Percentiles rank a stretch among this genome's conserved stretches.
phyloP scores from a whole-genome alignment of 2,329 filamentous ascomycete genomes.

The Ceratocystis alfenasii region DNA sequence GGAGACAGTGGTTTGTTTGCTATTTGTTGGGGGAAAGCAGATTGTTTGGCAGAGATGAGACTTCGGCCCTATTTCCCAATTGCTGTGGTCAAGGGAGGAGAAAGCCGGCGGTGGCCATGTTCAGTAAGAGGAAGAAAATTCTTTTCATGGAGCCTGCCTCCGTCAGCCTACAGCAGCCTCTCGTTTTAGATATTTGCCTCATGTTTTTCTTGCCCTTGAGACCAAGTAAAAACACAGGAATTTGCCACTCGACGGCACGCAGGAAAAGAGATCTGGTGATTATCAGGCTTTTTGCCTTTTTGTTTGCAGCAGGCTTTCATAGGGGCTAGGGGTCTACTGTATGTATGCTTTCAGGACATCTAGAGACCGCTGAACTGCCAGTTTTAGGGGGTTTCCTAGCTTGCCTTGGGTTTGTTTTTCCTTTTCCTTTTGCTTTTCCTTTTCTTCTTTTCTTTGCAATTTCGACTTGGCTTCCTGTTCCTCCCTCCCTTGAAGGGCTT shows the following conservation, averaged over 20 bases:
- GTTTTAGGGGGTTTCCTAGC: not conserved
- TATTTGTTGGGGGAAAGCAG: too few species aligned
- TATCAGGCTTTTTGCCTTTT: not conserved
- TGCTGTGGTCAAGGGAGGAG: not conserved
- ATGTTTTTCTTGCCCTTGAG: too few species aligned
- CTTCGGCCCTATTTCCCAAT: slow-evolving; percentile 1
- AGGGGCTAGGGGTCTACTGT: too few species aligned
- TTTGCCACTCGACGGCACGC: not conserved
- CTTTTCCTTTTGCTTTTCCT: not conserved
- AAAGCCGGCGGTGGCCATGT: not conserved
- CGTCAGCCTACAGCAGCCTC: too few species aligned
- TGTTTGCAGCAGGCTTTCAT: too few species aligned
- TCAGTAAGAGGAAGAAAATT: too few species aligned
- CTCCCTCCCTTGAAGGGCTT: not conserved
- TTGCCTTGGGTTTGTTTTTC: not conserved
- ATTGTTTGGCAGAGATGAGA: not conserved
- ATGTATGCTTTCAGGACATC: too few species aligned
- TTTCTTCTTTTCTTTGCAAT: not conserved
- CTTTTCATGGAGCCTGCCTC: too few species aligned
- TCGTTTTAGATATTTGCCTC: too few species aligned
- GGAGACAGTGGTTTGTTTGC: too few species aligned
- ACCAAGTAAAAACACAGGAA: not conserved
- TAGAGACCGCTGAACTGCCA: too few species aligned
- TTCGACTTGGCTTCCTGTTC: not conserved
- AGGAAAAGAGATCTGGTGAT: not conserved